phyloP scores from a whole-genome alignment of 2,329 filamentous ascomycete genomes.

The Gliomastix tumulicola region DNA sequence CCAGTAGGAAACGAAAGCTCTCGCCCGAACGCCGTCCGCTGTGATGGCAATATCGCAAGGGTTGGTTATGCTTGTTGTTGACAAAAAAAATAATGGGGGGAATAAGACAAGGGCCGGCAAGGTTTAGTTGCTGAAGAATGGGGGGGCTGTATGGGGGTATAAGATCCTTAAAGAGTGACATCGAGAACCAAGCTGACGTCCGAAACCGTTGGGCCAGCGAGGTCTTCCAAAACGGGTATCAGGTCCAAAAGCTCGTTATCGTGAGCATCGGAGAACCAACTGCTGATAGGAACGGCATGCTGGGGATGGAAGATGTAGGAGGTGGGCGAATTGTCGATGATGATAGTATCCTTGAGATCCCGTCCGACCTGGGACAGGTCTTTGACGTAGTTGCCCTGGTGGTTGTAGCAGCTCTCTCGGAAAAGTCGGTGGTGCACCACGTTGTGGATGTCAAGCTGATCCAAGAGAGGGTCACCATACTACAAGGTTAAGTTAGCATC shows the following conservation, averaged over 20 bases:
- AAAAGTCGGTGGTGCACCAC: constrained; percentile 95
- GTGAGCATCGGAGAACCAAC: constrained; percentile 99
- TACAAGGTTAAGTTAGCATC: constrained; percentile 23
- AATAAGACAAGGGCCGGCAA: too few species aligned
- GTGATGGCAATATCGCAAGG: constrained; percentile 34
- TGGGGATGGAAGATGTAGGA: constrained; percentile 99
- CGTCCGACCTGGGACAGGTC: constrained; percentile 95
- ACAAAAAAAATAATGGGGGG: not conserved
- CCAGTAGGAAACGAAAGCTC: constrained; percentile 34
- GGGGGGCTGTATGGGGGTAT: constrained; percentile 12
- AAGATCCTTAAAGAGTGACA: constrained; percentile 59
- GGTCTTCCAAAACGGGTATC: constrained; percentile 95
- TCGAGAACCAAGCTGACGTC: constrained; percentile 98
- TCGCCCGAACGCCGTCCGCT: constrained; percentile 50
- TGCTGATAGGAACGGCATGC: constrained; percentile 97
- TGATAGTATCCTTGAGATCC: constrained; percentile 94
- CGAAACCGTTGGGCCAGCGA: constrained; percentile 79
- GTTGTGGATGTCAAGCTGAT: constrained; percentile 94
- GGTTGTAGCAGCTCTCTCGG: constrained; percentile 98
- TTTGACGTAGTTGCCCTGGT: constrained; percentile 99
- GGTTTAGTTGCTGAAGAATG: constrained; percentile 12
- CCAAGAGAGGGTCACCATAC: constrained; percentile 94
- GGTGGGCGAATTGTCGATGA: constrained; percentile 98
- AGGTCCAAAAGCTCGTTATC: constrained; percentile 97
- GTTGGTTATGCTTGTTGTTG: not conserved